Evolutionary conservation across 1,139 yeast genomes (phyloP).

Genomic region (Yamadazyma buinensis): DNA sequence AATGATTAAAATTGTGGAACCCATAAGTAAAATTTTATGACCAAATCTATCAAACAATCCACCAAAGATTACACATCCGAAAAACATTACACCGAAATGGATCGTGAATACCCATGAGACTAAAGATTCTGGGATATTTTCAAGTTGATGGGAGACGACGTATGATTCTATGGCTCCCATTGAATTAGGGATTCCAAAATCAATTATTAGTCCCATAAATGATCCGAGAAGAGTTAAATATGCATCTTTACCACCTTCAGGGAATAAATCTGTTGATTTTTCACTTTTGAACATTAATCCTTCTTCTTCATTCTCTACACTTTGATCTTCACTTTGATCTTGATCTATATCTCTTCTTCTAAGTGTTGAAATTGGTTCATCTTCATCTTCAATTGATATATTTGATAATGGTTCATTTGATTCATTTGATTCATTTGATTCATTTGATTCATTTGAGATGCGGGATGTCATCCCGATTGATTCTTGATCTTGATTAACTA

Average conservation of each 20-base stretch:
- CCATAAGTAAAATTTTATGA: conserved; percentile 40
- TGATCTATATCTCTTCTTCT: background rate
- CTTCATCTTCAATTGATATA: too few relatives aligned
- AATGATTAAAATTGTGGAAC: conserved; percentile 43
- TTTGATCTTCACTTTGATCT: too few relatives aligned
- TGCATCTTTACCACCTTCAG: conserved; percentile 61
- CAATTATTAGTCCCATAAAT: conserved; percentile 53
- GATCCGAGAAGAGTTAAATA: conserved; percentile 62
- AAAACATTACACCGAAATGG: conserved; percentile 51
- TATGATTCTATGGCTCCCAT: conserved; percentile 62
- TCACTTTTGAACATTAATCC: conserved; percentile 22
- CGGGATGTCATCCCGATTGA: too few relatives aligned
- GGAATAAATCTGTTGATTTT: conserved; percentile 30
- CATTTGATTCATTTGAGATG: too few relatives aligned
- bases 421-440: too few relatives aligned
- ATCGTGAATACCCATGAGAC: conserved; percentile 65
- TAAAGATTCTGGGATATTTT: conserved; percentile 34
- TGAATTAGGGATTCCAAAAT: conserved; percentile 60
- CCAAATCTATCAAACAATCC: conserved; percentile 60
- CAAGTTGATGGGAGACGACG: conserved; percentile 48
- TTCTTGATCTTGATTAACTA: too few relatives aligned
- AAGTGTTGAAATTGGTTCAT: too few relatives aligned
- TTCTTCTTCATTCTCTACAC: background rate
- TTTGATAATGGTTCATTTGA: too few relatives aligned
- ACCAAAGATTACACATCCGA: conserved; percentile 59